These are phyloP conservation scores for Chaetomiaceae sp. DNA, from an alignment of 2,329 filamentous ascomycete species.

Conservation along the genomic window DNA sequence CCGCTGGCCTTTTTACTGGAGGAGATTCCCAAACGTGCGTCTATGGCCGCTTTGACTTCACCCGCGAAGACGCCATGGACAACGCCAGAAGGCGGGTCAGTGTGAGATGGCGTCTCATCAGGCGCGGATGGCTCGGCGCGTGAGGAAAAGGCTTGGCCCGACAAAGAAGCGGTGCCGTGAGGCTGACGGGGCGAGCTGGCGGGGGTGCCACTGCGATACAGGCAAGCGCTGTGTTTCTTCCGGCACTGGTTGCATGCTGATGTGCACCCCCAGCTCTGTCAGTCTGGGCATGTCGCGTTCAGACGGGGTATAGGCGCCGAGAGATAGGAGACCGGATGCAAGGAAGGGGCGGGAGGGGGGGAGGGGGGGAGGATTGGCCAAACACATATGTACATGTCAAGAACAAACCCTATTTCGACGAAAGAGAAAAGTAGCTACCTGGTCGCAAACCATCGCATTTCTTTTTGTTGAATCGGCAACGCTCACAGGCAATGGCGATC, in stretches of 20 bases:
- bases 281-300: too few species aligned
- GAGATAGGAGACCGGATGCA: too few species aligned
- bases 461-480: constrained; percentile 1
- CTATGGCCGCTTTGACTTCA: neutral
- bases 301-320: too few species aligned
- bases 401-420: too few species aligned
- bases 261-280: too few species aligned
- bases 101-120: neutral
- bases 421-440: neutral
- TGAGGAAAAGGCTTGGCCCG: too few species aligned
- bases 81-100: neutral
- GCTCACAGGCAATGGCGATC: constrained; percentile 1
- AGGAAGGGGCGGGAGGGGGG: too few species aligned
- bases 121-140: neutral
- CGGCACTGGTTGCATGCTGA: constrained; percentile 1
- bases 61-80: neutral
- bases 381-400: too few species aligned
- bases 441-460: neutral
- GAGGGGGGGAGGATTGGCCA: too few species aligned
- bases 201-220: neutral
- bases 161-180: too few species aligned
- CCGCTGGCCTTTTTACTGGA: neutral
- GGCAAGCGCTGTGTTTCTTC: neutral
- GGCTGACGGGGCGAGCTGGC: too few species aligned
- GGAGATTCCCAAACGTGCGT: neutral